Evolutionary conservation across 345 rosid species (phyloP), one percentile per base, ranked within the genome.

Genomic region (Nasturtium officinale): DNA sequence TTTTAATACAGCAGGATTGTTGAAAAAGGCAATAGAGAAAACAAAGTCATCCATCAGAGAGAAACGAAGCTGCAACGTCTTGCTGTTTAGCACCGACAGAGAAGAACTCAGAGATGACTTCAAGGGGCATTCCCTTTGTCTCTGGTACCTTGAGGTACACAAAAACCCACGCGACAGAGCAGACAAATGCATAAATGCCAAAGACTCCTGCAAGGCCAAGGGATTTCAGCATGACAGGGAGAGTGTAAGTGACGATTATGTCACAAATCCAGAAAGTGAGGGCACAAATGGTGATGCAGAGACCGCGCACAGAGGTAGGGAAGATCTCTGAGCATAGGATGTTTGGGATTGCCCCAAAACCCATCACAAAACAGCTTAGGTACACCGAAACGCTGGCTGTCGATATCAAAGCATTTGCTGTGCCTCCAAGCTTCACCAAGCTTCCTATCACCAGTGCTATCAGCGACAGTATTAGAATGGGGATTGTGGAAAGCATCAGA

Each of bases 51-150:
- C 8, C 61, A 47, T 69, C 76, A 48, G 71, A 56, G 26, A 76
- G 71, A 64, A 76, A 56, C 29, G 71, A 70, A 63, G 80, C 79
- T 48, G 67, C 69, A 43, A 1, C 45, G 17, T 71, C 77, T 59
- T 65, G 77, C 20, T 77, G 77, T 43, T 77, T 71, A 23, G 96
- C 92, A 37, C 98, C 98, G 4, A 88, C 86, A 7, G 92, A 84
- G 72, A 92, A 92, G 88, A 92, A 92, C 77, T 92, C 98, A 6
- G 90, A 82, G 72, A 92, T 92, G 76, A 92, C 96, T 81, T 92
- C 98, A 13, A 89, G 86, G 6, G 98, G 98, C 98, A 92, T 89
- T 61, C 96, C 96, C 66, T 92, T 92, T 33, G 98, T 92, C 82
- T 92, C 98, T 0, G 94, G 96, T 20, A 89, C 98, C 78, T 88